Base-by-base conservation (phyloP, 2,329 filamentous ascomycete genomes). In the Penicillium sp. region DNA sequence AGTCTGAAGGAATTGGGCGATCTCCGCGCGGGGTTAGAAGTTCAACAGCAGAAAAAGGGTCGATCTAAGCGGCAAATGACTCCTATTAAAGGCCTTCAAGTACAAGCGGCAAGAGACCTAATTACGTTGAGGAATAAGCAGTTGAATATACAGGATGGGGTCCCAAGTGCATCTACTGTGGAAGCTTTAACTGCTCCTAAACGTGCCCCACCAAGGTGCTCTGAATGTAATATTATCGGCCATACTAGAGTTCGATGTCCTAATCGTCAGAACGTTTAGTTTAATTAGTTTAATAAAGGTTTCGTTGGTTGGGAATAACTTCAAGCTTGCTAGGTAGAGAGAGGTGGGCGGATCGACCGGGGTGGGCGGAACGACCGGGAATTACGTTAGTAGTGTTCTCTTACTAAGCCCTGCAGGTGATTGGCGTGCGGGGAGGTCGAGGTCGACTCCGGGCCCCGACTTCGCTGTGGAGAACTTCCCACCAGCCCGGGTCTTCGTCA, bases 371-470 rank as follows among this genome's bases (percentile, higher is more conserved):
- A 2, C 21, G 21, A 21, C 21, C 21, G 2, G 21, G 21, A 21
- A 21, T 21, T 21, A 21, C 21, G 21, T 21, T n/a, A n/a, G n/a
- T n/a, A n/a, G n/a, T n/a, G n/a, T n/a, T 26, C 9, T 59, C 45
- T 50, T 44, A 59, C 41, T 52, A 59, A 59, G 46, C 46, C 23
- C 45, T 35, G 17, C 26, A 26, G 30, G 17, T 59, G 60, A 69
- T 69, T 69, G 66, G 66, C 26, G 44, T 23, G 38, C 64, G 64
- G 64, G 64, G 64, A 65, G 58, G 38, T 30, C 50, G 44, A 51
- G 58, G 44, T 48, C 52, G 59, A 61, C 54, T 64, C 64, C 64
- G 61, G 56, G 5, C 58, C 54, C 65, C 66, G 67, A 67, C 57
- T 66, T 67, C 65, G 67, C 64, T 66, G 65, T 60, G 56, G 64